Base-by-base conservation (phyloP, 805 yeast genomes). In the Wickerhamomyces canadensis region DNA sequence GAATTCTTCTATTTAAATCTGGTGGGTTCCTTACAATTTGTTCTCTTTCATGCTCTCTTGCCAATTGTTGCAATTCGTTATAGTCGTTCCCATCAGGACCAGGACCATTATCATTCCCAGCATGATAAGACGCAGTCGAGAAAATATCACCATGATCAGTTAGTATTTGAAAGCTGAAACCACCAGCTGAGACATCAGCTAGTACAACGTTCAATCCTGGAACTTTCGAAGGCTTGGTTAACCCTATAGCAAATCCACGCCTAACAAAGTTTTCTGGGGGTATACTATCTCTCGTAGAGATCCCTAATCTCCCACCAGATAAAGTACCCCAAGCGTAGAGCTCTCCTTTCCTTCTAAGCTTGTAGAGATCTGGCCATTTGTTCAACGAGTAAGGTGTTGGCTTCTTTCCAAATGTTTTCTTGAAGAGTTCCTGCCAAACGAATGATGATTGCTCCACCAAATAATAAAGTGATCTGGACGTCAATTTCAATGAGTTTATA, bases 101-200 rank as follows among this genome's bases (percentile, higher is more conserved):
- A 1, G 74, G 72, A 5, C 35, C 65, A 1, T 55, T 44, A 7
- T 52, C 50, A 36, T 59, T 54, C 6, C 70, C 70, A 7, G 67
- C 68, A 34, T 65, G 62, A 54, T 62, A 64, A 11, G 58, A 62
- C 24, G 56, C 86, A 5, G 82, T 73, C 23, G 65, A 66, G 54
- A 66, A 80, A 6, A 83, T 51, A 5, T 69, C 61, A 1, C 89
- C 88, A 1, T 66, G 55, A 21, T 66, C 64, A 0, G 82, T 71
- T 25, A 82, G 58, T 3, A 82, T 60, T 35, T 77, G 76, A 42
- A 79, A 76, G 4, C 79, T 70, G 49, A 68, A 81, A 2, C 91
- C 91, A 22, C 83, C 83, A 8, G 79, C 77, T 18, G 73, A 63
- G 1, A 81, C 61, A 45, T 75, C 80, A 1, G 68, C 44, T n/a